Evolutionary conservation across 2,329 filamentous ascomycete genomes (phyloP), one percentile per base, ranked within the genome.

Genomic region (Arachnopeziza araneosa): DNA sequence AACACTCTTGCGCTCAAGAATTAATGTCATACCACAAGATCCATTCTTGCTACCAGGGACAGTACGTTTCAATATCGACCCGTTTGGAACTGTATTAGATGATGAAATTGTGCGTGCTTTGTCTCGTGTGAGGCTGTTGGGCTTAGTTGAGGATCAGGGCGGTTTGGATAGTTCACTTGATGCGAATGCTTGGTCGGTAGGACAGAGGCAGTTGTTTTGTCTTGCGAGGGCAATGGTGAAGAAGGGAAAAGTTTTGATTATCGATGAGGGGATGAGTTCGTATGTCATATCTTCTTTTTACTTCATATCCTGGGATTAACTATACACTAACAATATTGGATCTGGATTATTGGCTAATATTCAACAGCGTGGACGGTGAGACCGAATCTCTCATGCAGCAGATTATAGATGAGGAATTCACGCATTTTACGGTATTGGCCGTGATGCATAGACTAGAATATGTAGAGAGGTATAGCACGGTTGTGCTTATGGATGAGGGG

Each of bases 121-220:
- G n/a, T 14, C 10, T 1, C 14, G 2, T 5, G 54, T 56, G 17
- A 10, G 77, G 21, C 61, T 70, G 5, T 66, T 64, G 63, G 54
- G 59, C 10, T 19, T 66, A 3, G 58, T 69, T 10, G 23, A 21
- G 4, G 56, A 30, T 1, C 66, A 65, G 50, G 68, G 68, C 17
- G 66, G 66, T 1, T 54, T 70, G 5, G 64, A 68, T 19, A 60
- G 61, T 1, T 49, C 60, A 1, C 77, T 87, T 63, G 75, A 76
- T 21, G 73, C 77, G 1, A 59, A 63, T 7, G 96, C 92, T 0
- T 93, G 98, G 74, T 80, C 77, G 0, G 75, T 78, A 50, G 80
- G 80, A 1, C 76, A 83, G 63, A 70, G 72, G 52, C 81, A 83
- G 67, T 68, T 83, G 0, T 77, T 83, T 59, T 76, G 75, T 24